Base-by-base conservation (phyloP, 768 basidiomycete genomes). In the Holtermannia corniformis region DNA sequence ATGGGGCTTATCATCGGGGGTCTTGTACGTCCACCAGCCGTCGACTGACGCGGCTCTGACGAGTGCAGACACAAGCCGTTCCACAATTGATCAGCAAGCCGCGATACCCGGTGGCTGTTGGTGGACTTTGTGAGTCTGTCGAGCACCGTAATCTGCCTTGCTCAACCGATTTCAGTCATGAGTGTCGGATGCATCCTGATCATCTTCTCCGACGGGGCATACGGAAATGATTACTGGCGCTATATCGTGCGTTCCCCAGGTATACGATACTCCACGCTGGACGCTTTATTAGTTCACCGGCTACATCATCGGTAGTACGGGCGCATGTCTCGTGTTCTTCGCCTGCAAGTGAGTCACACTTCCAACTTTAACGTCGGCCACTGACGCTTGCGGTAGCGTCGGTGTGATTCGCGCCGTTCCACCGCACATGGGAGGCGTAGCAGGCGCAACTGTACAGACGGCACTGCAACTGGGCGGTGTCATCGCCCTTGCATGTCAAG, bases 401-500 rank as follows among this genome's bases (percentile, higher is more conserved):
- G 55, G 52, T 37, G 42, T 71, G 16, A 62, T 71, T 40, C 55
- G 54, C 55, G 12, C 65, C 56, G 51, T 65, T 28, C 70, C 70
- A 4, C 70, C 65, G 3, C 56, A 65, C 28, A 65, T 65, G 54
- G 56, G 62, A 11, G 70, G 70, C 25, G 61, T 67, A 16, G 61
- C 61, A 25, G 61, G 62, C 5, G 65, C 62, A 0, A 64, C 63
- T 57, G 58, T 60, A 4, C 67, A 71, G 44, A 65, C 69, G 26
- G 27, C 16, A 14, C 51, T 56, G 4, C 55, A 52, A 20, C 32
- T 56, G 20, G 65, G 61, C 5, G 63, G 60, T 13, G 60, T 65
- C 28, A 53, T 71, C 44, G 56, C 56, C n/a, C 51, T 71, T 5
- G 66, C 67, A 21, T 67, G 68, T 4, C 64, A 67, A 50, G 70